A percentile compares a stretch with the other conserved stretches of the same genome.
These are phyloP conservation scores for Lactarius vividus DNA, from an alignment of 768 basidiomycete species.

Conservation along the genomic window DNA sequence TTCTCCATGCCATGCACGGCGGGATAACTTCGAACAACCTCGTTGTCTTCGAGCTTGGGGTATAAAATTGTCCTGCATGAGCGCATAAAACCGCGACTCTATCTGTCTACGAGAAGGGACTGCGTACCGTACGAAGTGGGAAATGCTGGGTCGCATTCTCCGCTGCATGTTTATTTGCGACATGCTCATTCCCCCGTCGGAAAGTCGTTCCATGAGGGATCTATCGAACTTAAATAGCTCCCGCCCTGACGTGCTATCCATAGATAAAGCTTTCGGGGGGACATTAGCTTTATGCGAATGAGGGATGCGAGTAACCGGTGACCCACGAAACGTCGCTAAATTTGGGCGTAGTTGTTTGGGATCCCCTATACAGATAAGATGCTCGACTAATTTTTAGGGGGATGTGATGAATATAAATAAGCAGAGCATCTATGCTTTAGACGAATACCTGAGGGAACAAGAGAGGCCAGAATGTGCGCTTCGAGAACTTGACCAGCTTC, in stretches of 20 bases:
- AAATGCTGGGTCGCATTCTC: slow-evolving; percentile 71
- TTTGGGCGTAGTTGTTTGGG: slow-evolving; percentile 73
- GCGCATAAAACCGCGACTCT: background rate
- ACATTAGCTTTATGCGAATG: background rate
- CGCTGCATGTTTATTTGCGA: slow-evolving; percentile 69
- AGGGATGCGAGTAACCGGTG: slow-evolving; percentile 25
- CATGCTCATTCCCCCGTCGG: slow-evolving; percentile 57
- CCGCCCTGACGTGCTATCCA: slow-evolving; percentile 59
- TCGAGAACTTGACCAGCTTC: slow-evolving; percentile 84
- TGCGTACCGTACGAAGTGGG: slow-evolving; percentile 53
- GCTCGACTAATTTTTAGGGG: slow-evolving; percentile 44
- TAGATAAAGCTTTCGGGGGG: slow-evolving; percentile 52
- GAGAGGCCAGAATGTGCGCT: slow-evolving; percentile 63
- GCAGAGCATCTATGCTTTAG: background rate
- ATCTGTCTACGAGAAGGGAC: background rate
- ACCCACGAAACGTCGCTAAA: slow-evolving; percentile 60
- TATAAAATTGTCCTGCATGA: slow-evolving; percentile 54
- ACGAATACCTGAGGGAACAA: slow-evolving; percentile 46
- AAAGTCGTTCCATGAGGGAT: slow-evolving; percentile 73
- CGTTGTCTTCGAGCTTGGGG: slow-evolving; percentile 56
- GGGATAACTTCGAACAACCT: slow-evolving; percentile 48
- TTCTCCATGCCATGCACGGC: slow-evolving; percentile 59
- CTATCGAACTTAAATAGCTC: slow-evolving; percentile 59
- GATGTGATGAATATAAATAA: background rate
- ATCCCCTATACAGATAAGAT: slow-evolving; percentile 76